Base-by-base conservation (phyloP, 495 filamentous ascomycete genomes). In the Amorphotheca resinae region DNA sequence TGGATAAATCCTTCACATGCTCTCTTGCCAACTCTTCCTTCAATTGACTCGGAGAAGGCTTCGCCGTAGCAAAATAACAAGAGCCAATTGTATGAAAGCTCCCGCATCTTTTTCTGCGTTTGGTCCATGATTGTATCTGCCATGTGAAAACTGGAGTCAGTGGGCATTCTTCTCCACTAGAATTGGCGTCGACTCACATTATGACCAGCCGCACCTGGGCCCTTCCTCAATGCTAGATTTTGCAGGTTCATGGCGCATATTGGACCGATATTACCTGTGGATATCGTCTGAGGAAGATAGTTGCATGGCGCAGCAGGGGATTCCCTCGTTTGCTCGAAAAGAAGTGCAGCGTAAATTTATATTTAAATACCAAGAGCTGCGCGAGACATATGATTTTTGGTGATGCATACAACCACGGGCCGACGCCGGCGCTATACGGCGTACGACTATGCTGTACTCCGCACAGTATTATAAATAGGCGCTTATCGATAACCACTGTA, bases 121-220 rank as follows among this genome's bases (percentile, higher is more conserved):
- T 49, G 20, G 41, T 23, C 44, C 23, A 53, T 33, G 41, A 38
- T 41, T 39, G 22, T 31, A 43, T 46, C 22, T 55, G 59, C 65
- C 64, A 48, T 67, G 67, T 49, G 59, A 73, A 18, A 67, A 54
- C 5, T 5, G 5, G 25, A 64, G 65, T 37, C 32, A 37, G 18
- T 65, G 53, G n/a, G 12, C n/a, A 7, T 20, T 20, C 31, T 36
- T 42, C 45, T 33, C 53, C 40, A 2, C 22, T 9, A 21, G 9
- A 41, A 38, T 12, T 38, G 11, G n/a, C n/a, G n/a, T 20, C 36
- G 22, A 48, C 46, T 52, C 46, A 52, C 49, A 49, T 45, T 50
- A 46, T 46, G 42, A 50, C 49, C 49, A 56, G 38, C 53, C 47
- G 37, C 46, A 42, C 47, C 33, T 50, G 28, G 49, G 40, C 53